Evolutionary conservation across 148 eudicot genomes (phyloP), one percentile per base, ranked within the genome.

Genomic region (Silene latifolia): DNA sequence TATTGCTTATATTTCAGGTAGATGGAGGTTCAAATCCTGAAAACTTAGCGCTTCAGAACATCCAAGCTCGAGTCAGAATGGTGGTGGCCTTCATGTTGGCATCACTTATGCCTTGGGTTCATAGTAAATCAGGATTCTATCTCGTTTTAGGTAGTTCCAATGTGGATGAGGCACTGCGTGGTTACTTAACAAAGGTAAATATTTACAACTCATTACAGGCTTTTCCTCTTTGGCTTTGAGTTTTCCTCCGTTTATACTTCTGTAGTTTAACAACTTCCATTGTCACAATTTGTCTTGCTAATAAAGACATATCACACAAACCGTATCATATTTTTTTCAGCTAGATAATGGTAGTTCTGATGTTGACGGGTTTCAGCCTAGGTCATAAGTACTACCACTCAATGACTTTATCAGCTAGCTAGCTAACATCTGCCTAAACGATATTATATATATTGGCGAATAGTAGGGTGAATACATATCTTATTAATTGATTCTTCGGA

Each of bases 11-110:
- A 46, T 39, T 32, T 62, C 89, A 94, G 98, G 86, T 94, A 17
- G 97, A 94, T 81, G 98, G 98, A 44, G 98, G 98, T 73, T 86
- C 97, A 73, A 90, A 92, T 83, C 79, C 87, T 75, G 98, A 94
- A 72, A 94, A 94, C 73, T 83, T 94, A 64, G 98, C 92, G 54
- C 80, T 94, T 82, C 98, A 94, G 80, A 94, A 94, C 75, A 91
- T 94, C 81, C 98, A 94, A 84, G 98, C 98, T 79, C 92, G 98
- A 77, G 87, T 90, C 58, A 89, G 98, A 81, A 94, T 94, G 98
- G 97, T 92, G 71, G 74, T 94, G 76, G 98, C 98, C 46, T 94
- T 92, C 72, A 94, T 92, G 97, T 78, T 94, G 69, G 98, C 98
- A 29, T 94, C 96, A 46, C 88, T 94, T 63, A 73, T 94, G 90